Percentiles rank a stretch among this genome's conserved stretches.
Conservation (phyloP, 176 grass and related monocot genomes). For the Oryza officinalis region DNA sequence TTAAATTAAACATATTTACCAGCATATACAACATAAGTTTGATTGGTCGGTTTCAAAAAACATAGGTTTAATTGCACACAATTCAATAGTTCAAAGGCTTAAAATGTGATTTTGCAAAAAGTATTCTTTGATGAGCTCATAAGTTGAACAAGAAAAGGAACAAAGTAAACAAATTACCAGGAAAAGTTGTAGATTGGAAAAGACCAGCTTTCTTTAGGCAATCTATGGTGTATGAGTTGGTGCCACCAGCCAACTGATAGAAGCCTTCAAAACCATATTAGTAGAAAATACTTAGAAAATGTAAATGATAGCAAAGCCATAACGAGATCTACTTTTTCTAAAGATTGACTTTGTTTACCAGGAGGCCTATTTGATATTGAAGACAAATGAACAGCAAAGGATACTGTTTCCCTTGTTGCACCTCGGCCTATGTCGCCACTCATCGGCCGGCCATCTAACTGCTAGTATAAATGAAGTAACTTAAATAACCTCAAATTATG, state of each 20-base stretch:
- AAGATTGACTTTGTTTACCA: conserved; percentile 49
- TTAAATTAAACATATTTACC: not conserved
- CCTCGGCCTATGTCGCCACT: conserved; percentile 88
- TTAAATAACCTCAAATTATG: conserved; percentile 1
- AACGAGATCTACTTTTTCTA: not conserved
- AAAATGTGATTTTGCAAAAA: not conserved
- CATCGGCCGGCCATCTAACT: conserved; percentile 94
- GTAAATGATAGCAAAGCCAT: not conserved
- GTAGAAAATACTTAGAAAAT: conserved; percentile 31
- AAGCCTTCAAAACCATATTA: conserved; percentile 65
- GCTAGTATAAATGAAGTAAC: conserved; percentile 5
- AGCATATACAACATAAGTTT: not conserved
- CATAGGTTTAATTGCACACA: not conserved
- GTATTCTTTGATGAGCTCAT: not conserved
- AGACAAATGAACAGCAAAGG: conserved; percentile 73
- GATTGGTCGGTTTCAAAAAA: not conserved
- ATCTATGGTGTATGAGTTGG: conserved; percentile 74
- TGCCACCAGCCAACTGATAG: conserved; percentile 91
- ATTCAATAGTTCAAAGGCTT: not conserved
- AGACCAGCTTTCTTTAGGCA: conserved; percentile 74
- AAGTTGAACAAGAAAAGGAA: not conserved
- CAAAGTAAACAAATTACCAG: conserved; percentile 38
- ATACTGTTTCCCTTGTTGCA: conserved; percentile 83
- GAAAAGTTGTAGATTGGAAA: conserved; percentile 49
- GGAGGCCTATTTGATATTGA: conserved; percentile 58